Base-by-base conservation (phyloP, 768 basidiomycete species). In the Suillus spraguei region DNA sequence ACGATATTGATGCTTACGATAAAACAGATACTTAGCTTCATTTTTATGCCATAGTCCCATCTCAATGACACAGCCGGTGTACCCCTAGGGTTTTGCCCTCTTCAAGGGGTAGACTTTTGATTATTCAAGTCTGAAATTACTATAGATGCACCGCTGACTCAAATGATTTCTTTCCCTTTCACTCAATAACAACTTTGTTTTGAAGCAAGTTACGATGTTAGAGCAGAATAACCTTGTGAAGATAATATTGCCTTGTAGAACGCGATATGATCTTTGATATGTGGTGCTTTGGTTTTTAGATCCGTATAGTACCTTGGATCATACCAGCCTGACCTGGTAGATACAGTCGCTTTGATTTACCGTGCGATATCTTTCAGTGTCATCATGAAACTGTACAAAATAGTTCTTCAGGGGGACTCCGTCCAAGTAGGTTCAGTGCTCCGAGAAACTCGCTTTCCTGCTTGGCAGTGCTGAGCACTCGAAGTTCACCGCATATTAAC, bases 211-310 rank as follows among this genome's bases (percentile, higher is more conserved):
- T 14, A 3, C 14, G 1, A 24, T 16, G 7, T 38, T 9, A 55
- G 36, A 14, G n/a, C 4, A 36, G 14, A 55, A 17, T 22, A 35
- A 10, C 22, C 2, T 0, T 22, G 16, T 16, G 54, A 55, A 22
- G 8, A 36, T 35, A 16, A 16, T 22, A 69, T 72, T 63, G 85
- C 90, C 82, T 91, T 91, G 80, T 94, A 90, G 71, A 94, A 92
- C 0, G 91, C 92, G 24, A 92, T 80, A 69, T 87, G 85, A 11
- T 80, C 80, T 72, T 89, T 82, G 69, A 93, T 89, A 6, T 82
- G 70, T 55, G 83, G 79, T 0, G 90, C 91, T 65, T 81, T 82
- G 5, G 82, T 77, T 33, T 79, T 83, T 0, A 88, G 77, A 1
- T 79, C 60, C 0, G 89, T 84, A 68, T 92, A 92, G 68, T 58